Evolutionary conservation across 108 stramenopile genomes (phyloP).

Genomic region (Stephanodiscus triporus): DNA sequence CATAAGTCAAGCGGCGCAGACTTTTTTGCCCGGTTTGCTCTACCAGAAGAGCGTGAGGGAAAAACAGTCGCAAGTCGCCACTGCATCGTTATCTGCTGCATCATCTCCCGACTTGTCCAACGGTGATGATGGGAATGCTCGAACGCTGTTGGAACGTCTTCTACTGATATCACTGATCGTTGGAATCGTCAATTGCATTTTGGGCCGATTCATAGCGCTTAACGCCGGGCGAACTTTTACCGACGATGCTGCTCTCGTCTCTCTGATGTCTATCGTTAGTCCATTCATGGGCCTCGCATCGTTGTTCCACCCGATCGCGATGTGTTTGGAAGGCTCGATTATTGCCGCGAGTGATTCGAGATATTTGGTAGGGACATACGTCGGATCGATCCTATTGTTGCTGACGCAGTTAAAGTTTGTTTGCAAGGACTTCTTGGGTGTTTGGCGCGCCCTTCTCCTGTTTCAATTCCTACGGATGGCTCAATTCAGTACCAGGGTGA

Average conservation of each 20-base stretch:
- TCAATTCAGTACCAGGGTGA: conserved; percentile 49
- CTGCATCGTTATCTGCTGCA: background rate
- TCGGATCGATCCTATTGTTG: conserved; percentile 53
- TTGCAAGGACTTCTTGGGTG: conserved; percentile 53
- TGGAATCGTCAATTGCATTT: conserved; percentile 32
- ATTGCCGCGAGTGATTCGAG: conserved; percentile 66
- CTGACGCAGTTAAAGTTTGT: conserved; percentile 52
- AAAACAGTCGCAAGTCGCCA: conserved; percentile 10
- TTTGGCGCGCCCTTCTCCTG: conserved; percentile 69
- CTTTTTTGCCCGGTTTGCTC: conserved; percentile 81
- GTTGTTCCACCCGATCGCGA: conserved; percentile 76
- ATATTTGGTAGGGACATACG: conserved; percentile 65
- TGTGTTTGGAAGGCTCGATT: conserved; percentile 78
- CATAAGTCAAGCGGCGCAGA: conserved; percentile 84
- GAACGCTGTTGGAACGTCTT: conserved; percentile 41
- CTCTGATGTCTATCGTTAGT: conserved; percentile 51
- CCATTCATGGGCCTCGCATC: conserved; percentile 51
- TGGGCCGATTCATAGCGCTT: conserved; percentile 57
- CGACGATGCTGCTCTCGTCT: conserved; percentile 49
- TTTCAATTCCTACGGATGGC: conserved; percentile 73
- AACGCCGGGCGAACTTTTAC: conserved; percentile 51
- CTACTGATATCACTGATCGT: conserved; percentile 28
- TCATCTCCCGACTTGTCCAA: background rate
- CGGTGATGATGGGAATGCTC: conserved; percentile 25
- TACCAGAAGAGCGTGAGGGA: conserved; percentile 39